Conservation (phyloP, 345 rosid genomes). For the Stellera chamaejasme region DNA sequence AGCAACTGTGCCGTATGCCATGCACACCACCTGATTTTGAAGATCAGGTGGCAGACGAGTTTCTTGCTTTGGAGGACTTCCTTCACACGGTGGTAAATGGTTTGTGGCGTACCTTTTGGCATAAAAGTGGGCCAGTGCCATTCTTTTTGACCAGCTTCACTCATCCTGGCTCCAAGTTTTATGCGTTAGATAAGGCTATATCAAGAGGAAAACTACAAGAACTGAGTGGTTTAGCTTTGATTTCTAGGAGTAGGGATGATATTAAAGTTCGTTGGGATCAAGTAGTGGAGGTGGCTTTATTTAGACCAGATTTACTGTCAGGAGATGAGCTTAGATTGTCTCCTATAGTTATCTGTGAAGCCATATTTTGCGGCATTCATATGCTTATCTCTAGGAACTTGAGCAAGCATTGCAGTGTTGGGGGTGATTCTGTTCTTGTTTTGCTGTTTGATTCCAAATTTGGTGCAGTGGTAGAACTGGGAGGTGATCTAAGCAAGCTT, state of each 20-base stretch:
- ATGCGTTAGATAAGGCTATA: conserved; percentile 40
- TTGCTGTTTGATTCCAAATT: conserved; percentile 50
- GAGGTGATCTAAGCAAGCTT: conserved; percentile 40
- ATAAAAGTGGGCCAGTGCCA: conserved; percentile 38
- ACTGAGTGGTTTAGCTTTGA: conserved; percentile 44
- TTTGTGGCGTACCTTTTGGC: conserved; percentile 68
- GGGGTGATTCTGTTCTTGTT: conserved; percentile 30
- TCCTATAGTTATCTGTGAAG: conserved; percentile 41
- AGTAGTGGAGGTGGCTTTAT: conserved; percentile 35
- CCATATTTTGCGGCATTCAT: conserved; percentile 52
- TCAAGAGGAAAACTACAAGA: conserved; percentile 43
- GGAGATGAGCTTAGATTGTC: conserved; percentile 39
- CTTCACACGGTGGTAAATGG: conserved; percentile 39
- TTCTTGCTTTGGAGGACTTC: conserved; percentile 50
- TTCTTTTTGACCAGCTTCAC: conserved; percentile 36
- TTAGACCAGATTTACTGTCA: conserved; percentile 33
- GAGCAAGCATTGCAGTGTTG: conserved; percentile 28
- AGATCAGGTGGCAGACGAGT: conserved; percentile 32
- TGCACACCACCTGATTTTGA: conserved; percentile 24
- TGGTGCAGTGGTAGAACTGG: conserved; percentile 55
- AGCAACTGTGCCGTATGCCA: conserved; percentile 57
- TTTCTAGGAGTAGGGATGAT: conserved; percentile 31
- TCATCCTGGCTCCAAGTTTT: conserved; percentile 47
- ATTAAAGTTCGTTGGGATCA: conserved; percentile 42
- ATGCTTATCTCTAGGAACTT: conserved; percentile 41